These are phyloP conservation scores for Canavalia ensiformis DNA, from an alignment of 306 rosid species.

Conservation along the genomic window DNA sequence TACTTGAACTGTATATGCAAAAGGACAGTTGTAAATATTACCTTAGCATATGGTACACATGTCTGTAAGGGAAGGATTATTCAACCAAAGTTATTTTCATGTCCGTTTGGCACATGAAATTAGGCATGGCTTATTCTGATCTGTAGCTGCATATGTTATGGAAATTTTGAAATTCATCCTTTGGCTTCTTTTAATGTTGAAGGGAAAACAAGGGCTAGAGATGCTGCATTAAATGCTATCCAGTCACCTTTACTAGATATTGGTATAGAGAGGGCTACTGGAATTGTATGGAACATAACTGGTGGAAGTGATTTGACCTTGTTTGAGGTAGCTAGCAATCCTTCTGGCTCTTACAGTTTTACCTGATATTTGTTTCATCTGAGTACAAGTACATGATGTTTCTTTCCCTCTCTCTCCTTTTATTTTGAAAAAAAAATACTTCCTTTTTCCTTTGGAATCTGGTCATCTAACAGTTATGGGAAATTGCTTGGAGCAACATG, in stretches of 20 bases:
- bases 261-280: slow-evolving; percentile 99
- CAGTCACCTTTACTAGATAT: slow-evolving; percentile 97
- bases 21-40: neutral
- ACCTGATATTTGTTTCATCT: slow-evolving; percentile 27
- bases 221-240: slow-evolving; percentile 98
- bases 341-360: slow-evolving; percentile 26
- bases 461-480: slow-evolving; percentile 25
- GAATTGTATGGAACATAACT: slow-evolving; percentile 99
- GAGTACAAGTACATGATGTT: neutral
- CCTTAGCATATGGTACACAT: slow-evolving; percentile 19
- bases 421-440: neutral
- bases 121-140: slow-evolving; percentile 41
- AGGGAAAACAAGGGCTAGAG: slow-evolving; percentile 99
- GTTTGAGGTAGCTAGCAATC: slow-evolving; percentile 72
- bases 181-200: slow-evolving; percentile 49
- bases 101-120: too few species aligned
- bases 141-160: slow-evolving; percentile 14
- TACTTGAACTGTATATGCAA: slow-evolving; percentile 36
- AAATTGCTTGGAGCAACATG: slow-evolving; percentile 12
- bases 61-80: slow-evolving; percentile 6
- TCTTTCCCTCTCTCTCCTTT: neutral
- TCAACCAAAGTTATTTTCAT: slow-evolving; percentile 27
- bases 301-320: slow-evolving; percentile 97
- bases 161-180: slow-evolving; percentile 38
- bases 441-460: slow-evolving; percentile 30